Conservation (phyloP, 768 basidiomycete species). For the Termitomyces sp. region DNA sequence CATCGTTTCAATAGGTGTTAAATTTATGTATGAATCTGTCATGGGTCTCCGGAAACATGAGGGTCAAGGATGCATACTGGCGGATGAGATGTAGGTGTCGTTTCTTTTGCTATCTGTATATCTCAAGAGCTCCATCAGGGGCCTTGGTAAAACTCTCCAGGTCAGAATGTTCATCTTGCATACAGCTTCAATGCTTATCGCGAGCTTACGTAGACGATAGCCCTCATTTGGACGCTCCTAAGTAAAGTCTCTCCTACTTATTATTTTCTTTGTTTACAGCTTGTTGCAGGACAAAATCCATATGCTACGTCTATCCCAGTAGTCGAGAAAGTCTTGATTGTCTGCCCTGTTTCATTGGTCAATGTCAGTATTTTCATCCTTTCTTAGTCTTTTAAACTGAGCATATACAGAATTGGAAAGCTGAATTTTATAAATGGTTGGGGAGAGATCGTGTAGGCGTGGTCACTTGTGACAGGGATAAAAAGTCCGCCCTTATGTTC, state of each 20-base stretch:
- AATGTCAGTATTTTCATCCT: slow-evolving; percentile 42
- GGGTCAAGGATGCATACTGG: slow-evolving; percentile 91
- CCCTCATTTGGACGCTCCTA: slow-evolving; percentile 89
- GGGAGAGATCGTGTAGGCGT: slow-evolving; percentile 47
- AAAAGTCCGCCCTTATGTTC: slow-evolving; percentile 58
- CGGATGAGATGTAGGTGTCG: slow-evolving; percentile 80
- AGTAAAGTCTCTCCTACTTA: slow-evolving; percentile 42
- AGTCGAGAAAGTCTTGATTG: slow-evolving; percentile 83
- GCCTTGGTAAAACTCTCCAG: slow-evolving; percentile 94
- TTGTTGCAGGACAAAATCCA: slow-evolving; percentile 72
- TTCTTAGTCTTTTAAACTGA: neutral
- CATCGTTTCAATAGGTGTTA: slow-evolving; percentile 45
- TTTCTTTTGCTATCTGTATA: neutral
- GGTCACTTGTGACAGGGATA: slow-evolving; percentile 41
- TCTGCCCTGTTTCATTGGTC: slow-evolving; percentile 88
- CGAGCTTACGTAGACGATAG: slow-evolving; percentile 59
- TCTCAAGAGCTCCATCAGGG: slow-evolving; percentile 41
- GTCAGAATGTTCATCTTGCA: slow-evolving; percentile 22
- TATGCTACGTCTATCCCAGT: slow-evolving; percentile 51
- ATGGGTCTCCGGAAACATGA: slow-evolving; percentile 93
- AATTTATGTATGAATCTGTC: slow-evolving; percentile 92
- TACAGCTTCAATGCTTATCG: neutral
- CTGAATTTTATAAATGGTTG: slow-evolving; percentile 93
- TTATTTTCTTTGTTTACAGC: neutral
- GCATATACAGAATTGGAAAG: slow-evolving; percentile 80